Base-by-base conservation (phyloP, 768 basidiomycete species). In the Boletus sensibilis region DNA sequence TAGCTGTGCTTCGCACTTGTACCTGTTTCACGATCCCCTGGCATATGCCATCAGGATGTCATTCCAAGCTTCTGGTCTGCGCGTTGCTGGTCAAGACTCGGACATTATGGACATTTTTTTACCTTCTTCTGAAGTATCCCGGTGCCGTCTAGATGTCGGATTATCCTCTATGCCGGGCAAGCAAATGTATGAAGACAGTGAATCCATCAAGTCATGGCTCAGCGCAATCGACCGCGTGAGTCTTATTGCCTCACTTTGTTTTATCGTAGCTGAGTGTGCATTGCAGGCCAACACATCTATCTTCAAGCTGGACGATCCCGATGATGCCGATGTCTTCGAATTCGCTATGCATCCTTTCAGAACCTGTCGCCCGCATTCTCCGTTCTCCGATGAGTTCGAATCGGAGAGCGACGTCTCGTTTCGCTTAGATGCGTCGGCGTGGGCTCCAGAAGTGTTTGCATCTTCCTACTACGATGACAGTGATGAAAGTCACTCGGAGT, bases 61-160 rank as follows among this genome's bases (percentile, higher is more conserved):
- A 21, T 58, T 58, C 53, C 61, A 50, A 53, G n/a, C 51, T 45
- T 54, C 61, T 47, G 47, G 51, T 60, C 53, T 51, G 35, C 64
- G 51, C 60, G 43, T 70, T 64, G 68, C 72, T 68, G 72, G 70
- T 58, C 68, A 66, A 68, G 55, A 63, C 41, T 60, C 52, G 42
- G 59, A 48, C 39, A 44, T 52, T n/a, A 16, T 49, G 14, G 46
- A 62, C 47, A 29, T 67, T 41, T 6, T 53, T 43, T 58, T 57
- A 47, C 53, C 60, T 58, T 64, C 59, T 23, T 59, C 54, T 29
- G 44, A 51, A 11, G 12, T 38, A 44, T 38, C 60, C 23, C 35
- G 29, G n/a, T 39, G 34, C 10, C 48, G 48, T 38, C 43, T 31
- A 46, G 45, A 50, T 41, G 31, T 45, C n/a, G 52, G 21, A 29